Evolutionary conservation across 768 basidiomycete genomes (phyloP).

Genomic region (Leccinum longicurvipes): DNA sequence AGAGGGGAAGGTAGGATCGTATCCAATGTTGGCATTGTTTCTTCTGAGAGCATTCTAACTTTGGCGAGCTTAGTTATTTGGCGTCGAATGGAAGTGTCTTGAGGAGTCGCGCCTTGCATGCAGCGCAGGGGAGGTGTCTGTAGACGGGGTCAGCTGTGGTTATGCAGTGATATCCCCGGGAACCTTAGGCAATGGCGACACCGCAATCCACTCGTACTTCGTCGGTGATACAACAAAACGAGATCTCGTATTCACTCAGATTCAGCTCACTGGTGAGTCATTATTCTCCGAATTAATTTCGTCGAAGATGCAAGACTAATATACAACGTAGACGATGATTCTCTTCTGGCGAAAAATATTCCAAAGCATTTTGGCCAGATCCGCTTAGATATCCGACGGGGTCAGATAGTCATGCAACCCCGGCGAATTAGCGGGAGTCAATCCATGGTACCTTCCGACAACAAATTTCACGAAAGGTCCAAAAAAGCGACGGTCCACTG

Average conservation of each 20-base stretch:
- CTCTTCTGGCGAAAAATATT: constrained; percentile 4
- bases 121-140: neutral
- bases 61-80: constrained; percentile 7
- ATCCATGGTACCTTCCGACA: neutral
- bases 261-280: constrained; percentile 9
- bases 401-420: neutral
- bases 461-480: constrained; percentile 14
- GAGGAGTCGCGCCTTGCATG: neutral
- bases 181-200: neutral
- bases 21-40: too few relatives aligned
- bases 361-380: constrained; percentile 16
- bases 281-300: neutral
- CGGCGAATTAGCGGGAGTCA: too few relatives aligned
- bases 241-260: constrained; percentile 15
- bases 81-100: constrained; percentile 13
- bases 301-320: neutral
- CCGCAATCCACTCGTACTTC: neutral
- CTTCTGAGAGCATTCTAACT: too few relatives aligned
- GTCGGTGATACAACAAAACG: neutral
- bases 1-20: constrained; percentile 15
- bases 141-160: constrained; percentile 9
- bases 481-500: constrained; percentile 21
- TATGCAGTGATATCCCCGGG: accelerated
- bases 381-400: neutral
- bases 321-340: constrained; percentile 16